Evolutionary conservation across 1,139 yeast genomes (phyloP).

Genomic region (Suhomyces maxii): DNA sequence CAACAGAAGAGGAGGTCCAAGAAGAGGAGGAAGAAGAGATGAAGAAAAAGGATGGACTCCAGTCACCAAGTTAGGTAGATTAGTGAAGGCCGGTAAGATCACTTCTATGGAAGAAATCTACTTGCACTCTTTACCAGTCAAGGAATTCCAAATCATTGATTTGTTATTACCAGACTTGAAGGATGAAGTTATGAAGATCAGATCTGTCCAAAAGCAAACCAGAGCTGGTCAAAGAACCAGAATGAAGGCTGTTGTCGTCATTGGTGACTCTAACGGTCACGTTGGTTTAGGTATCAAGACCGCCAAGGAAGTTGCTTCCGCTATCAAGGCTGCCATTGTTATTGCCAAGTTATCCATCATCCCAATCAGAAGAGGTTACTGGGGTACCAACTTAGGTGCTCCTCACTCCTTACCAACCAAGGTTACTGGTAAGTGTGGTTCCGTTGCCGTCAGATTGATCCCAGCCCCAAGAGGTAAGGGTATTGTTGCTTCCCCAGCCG

Average conservation of each 20-base stretch:
- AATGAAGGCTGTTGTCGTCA: conserved; percentile 99
- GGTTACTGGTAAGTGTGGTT: conserved; percentile 99
- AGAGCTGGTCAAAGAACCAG: conserved; percentile 99
- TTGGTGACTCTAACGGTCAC: conserved; percentile 99
- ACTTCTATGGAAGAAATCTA: conserved; percentile 96
- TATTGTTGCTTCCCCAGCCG: conserved; percentile 99
- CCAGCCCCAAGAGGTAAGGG: conserved; percentile 99
- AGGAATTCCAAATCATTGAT: conserved; percentile 99
- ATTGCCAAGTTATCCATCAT: conserved; percentile 98
- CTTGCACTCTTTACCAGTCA: conserved; percentile 98
- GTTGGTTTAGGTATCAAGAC: conserved; percentile 99
- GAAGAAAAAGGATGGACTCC: conserved; percentile 99
- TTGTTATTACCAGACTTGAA: conserved; percentile 91
- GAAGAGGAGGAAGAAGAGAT: conserved; percentile 66
- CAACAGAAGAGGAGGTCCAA: conserved; percentile 60
- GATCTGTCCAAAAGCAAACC: conserved; percentile 99
- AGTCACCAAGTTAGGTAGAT: conserved; percentile 99
- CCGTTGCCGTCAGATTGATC: conserved; percentile 95
- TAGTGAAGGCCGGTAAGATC: conserved; percentile 98
- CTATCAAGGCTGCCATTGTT: conserved; percentile 99
- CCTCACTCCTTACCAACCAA: conserved; percentile 98
- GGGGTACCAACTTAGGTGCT: conserved; percentile 99
- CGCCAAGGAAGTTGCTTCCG: conserved; percentile 99
- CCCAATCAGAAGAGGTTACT: conserved; percentile 99
- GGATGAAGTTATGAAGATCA: conserved; percentile 99